Conservation (phyloP, 352 stramenopile genomes). For the Globisporangium solare region DNA sequence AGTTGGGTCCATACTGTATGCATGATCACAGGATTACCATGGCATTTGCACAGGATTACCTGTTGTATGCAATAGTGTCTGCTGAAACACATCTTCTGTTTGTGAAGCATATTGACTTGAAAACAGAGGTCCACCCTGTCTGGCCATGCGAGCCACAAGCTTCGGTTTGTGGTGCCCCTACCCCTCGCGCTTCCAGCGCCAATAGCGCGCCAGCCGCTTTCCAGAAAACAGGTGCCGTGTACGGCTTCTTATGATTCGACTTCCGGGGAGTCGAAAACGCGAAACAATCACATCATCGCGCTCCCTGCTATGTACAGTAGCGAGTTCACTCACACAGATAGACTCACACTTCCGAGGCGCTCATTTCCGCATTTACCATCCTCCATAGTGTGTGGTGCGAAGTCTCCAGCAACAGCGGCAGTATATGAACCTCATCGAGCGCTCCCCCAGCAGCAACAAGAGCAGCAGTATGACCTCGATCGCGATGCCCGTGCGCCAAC, state of each 20-base stretch:
- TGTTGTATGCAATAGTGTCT: too few species aligned
- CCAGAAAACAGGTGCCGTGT: neutral
- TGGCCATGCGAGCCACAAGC: neutral
- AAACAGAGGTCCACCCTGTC: too few species aligned
- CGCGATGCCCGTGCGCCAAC: conserved; percentile 35
- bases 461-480: conserved; percentile 39
- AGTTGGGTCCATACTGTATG: too few species aligned
- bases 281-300: too few species aligned
- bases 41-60: too few species aligned
- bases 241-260: neutral
- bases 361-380: conserved; percentile 4
- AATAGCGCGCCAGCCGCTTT: neutral
- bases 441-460: conserved; percentile 3
- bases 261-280: neutral
- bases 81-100: too few species aligned
- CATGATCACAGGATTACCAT: too few species aligned
- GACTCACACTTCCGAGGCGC: neutral
- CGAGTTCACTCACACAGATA: too few species aligned
- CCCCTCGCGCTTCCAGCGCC: neutral
- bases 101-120: too few species aligned
- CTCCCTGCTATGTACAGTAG: too few species aligned
- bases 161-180: conserved; percentile 14
- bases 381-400: neutral
- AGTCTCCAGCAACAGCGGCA: too few species aligned
- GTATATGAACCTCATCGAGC: neutral